These are phyloP conservation scores for Tetraselmis chui DNA, from an alignment of 139 green algal genomes.

Conservation along the genomic window DNA sequence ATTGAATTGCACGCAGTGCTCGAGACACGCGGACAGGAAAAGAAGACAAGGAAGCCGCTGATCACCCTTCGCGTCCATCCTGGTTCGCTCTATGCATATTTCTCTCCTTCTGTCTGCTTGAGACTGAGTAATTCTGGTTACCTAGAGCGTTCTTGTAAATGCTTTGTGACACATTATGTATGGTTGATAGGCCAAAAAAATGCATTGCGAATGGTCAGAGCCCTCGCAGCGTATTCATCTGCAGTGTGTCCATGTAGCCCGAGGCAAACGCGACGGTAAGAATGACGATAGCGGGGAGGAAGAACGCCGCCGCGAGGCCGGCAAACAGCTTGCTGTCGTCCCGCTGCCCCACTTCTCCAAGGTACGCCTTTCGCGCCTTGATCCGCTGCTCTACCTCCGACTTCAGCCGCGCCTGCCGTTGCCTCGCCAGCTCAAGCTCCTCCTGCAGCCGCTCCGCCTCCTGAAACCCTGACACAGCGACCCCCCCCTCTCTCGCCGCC, in stretches of 20 bases:
- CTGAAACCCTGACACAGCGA: not conserved
- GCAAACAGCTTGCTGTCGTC: slow-evolving; percentile 13
- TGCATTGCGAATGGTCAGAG: no score
- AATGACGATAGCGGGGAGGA: slow-evolving; percentile 33
- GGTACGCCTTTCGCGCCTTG: slow-evolving; percentile 20
- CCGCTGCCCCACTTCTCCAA: slow-evolving; percentile 24
- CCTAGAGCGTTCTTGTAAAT: no score
- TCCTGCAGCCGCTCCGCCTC: not conserved
- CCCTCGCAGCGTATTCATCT: not conserved
- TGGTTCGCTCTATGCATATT: no score
- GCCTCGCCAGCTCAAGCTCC: not conserved
- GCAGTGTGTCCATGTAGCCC: slow-evolving; percentile 38
- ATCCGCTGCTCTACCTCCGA: slow-evolving; percentile 9
- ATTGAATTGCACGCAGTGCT: no score
- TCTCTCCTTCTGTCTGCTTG: no score
- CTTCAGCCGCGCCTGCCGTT: not conserved
- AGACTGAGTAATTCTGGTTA: no score
- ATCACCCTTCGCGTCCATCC: no score
- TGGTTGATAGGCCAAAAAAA: no score
- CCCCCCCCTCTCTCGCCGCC: not conserved
- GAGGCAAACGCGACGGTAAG: slow-evolving; percentile 28
- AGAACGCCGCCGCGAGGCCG: slow-evolving; percentile 22
- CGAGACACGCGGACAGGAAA: no score
- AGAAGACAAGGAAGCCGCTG: no score
- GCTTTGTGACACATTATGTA: no score